Conservation (phyloP, 2,329 filamentous ascomycete species). For the Colletotrichum agaves region DNA sequence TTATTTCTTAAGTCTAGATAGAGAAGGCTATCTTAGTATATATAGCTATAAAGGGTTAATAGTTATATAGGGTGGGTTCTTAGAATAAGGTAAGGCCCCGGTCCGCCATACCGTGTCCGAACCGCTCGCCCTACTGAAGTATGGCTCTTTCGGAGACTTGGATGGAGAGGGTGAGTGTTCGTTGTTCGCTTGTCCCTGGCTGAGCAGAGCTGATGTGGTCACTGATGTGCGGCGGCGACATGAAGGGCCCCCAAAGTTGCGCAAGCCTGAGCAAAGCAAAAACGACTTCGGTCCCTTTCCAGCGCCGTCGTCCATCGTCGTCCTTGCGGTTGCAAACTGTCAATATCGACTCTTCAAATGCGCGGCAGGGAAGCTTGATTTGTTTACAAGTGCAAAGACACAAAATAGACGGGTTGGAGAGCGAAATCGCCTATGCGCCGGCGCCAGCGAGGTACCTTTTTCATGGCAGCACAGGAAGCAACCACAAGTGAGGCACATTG, state of each 20-base stretch:
- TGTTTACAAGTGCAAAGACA: not conserved
- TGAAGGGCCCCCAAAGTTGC: slow-evolving; percentile 17
- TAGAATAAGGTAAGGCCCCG: too few species aligned
- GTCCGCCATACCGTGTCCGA: not conserved
- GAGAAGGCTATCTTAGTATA: too few species aligned
- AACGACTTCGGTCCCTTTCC: slow-evolving; percentile 21
- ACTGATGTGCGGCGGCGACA: slow-evolving; percentile 12
- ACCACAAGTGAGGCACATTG: not conserved
- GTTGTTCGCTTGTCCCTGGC: slow-evolving; percentile 1
- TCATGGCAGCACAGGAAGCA: slow-evolving; percentile 8
- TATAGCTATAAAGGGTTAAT: too few species aligned
- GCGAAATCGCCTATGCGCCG: slow-evolving; percentile 31
- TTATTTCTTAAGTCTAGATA: too few species aligned
- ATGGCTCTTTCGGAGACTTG: not conserved
- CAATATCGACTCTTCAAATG: not conserved
- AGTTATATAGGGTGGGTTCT: too few species aligned
- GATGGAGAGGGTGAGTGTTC: not conserved
- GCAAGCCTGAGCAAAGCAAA: slow-evolving; percentile 19
- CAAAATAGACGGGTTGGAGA: not conserved
- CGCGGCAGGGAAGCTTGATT: not conserved
- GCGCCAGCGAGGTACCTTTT: slow-evolving; percentile 28
- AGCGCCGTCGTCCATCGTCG: not conserved
- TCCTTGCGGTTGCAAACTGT: not conserved
- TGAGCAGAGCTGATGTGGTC: not conserved
- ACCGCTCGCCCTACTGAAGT: not conserved